Conservation (phyloP, 768 basidiomycete genomes). For the Amyloporia xantha region DNA sequence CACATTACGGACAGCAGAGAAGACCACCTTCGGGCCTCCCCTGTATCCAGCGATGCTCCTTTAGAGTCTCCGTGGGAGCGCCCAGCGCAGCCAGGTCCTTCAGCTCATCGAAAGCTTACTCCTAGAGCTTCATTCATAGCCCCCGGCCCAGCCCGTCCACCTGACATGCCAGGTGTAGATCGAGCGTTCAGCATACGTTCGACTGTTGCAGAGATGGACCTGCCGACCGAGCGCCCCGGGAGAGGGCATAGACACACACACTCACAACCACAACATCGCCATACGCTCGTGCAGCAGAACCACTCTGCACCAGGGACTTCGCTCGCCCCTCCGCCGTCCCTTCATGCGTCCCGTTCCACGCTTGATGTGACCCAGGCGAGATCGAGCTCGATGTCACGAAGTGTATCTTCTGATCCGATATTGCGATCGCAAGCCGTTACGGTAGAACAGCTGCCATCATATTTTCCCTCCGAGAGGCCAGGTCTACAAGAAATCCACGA, state of each 20-base stretch:
- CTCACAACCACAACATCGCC: too few relatives aligned
- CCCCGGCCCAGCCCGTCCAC: neutral
- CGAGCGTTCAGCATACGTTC: neutral
- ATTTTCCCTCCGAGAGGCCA: too few relatives aligned
- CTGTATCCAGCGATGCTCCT: too few relatives aligned
- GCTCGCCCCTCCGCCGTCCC: too few relatives aligned
- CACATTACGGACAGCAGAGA: too few relatives aligned
- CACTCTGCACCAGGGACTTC: too few relatives aligned
- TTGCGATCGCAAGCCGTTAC: neutral
- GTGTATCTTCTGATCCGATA: neutral
- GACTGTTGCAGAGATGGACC: neutral
- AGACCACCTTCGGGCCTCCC: too few relatives aligned
- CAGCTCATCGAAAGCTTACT: neutral
- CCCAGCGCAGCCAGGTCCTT: too few relatives aligned
- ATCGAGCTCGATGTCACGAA: neutral
- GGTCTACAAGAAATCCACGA: neutral
- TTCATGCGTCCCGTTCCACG: neutral
- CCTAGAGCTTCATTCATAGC: neutral
- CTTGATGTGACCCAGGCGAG: neutral
- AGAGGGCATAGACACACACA: neutral
- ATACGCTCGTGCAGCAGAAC: too few relatives aligned
- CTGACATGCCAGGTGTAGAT: neutral
- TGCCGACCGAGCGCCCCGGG: neutral
- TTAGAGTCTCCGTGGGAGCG: too few relatives aligned
- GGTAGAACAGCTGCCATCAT: too few relatives aligned